A percentile compares a stretch with the other conserved stretches of the same genome.
Evolutionary conservation across 2,329 filamentous ascomycete genomes (phyloP).

Genomic region (Escovopsis weberi): DNA sequence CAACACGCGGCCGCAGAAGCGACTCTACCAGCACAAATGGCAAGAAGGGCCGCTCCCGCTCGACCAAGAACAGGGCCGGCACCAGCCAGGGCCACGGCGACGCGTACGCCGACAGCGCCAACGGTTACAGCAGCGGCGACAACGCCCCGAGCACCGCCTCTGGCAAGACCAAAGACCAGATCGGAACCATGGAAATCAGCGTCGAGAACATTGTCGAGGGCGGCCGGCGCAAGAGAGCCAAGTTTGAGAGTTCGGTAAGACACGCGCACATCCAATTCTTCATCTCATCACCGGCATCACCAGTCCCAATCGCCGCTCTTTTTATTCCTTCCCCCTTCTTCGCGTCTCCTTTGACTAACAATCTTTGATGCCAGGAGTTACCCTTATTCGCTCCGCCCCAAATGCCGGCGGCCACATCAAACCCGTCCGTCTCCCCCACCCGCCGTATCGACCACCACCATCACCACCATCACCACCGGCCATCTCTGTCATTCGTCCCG

Average conservation of each 20-base stretch:
- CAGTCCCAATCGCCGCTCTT: background rate
- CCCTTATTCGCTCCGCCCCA: constrained; percentile 89
- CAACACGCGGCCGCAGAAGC: constrained; percentile 59
- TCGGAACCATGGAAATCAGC: constrained; percentile 93
- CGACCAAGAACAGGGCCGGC: constrained; percentile 45
- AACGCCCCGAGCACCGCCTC: constrained; percentile 58
- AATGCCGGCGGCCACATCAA: constrained; percentile 88
- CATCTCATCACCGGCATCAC: too few relatives aligned
- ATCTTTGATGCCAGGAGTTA: constrained; percentile 53
- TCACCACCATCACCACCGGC: constrained; percentile 31
- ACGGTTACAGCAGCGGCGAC: constrained; percentile 79
- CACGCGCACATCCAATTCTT: background rate
- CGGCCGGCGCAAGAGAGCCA: constrained; percentile 84
- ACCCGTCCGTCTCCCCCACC: constrained; percentile 88
- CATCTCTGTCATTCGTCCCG: constrained; percentile 60
- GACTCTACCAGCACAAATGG: constrained; percentile 47
- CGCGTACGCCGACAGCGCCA: constrained; percentile 46
- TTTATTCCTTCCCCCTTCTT: constrained; percentile 1
- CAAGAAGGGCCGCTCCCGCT: constrained; percentile 56
- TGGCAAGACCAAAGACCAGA: constrained; percentile 67
- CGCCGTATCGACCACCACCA: constrained; percentile 52
- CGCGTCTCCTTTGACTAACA: constrained; percentile 13
- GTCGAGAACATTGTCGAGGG: constrained; percentile 97
- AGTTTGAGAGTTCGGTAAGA: constrained; percentile 93
- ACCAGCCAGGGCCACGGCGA: constrained; percentile 33